Base-by-base conservation (phyloP, 176 grass and related monocot genomes). In the Zoysia japonica region DNA sequence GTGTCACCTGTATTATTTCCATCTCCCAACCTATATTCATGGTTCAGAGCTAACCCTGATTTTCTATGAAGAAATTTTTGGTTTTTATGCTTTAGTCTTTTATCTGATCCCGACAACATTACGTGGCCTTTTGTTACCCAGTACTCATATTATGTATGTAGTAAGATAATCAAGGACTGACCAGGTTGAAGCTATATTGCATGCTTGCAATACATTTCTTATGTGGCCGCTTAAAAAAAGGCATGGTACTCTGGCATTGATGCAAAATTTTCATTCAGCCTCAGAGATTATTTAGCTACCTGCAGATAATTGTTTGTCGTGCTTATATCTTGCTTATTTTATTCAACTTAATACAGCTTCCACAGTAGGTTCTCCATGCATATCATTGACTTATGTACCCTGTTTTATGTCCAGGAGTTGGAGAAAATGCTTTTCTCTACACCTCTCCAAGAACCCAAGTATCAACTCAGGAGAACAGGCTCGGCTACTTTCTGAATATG, bases 391-490 rank as follows among this genome's bases (percentile, higher is more conserved):
- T 66, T 41, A 5, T 37, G 50, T 15, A 10, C 44, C 36, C 57
- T 83, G 45, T 75, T 76, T 66, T 79, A 36, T 40, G 38, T 48
- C 51, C 86, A 99, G 96, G 92, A 89, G 45, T 88, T 98, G 59
- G 84, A 98, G 72, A 92, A 84, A 63, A 72, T 98, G 74, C 80
- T 99, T 42, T 89, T 62, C 46, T 36, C 84, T 10, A 78, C 57
- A 16, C 71, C 92, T 64, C 67, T 71, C 13, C 84, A 84, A 1
- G 90, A 93, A 70, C 92, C 88, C 16, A 94, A 89, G 63, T 95
- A 91, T 65, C 92, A 91, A 77, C 92, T 99, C 60, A 91, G 96
- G 68, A 89, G 96, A 88, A 95, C 88, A 59, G 87, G 84, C 77
- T 99, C 96, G 0, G 78, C 92, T 47, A 47, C 76, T 28, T 84